phyloP scores from a whole-genome alignment of 140 eudicot genomes.

The Ambrosia hybrid region DNA sequence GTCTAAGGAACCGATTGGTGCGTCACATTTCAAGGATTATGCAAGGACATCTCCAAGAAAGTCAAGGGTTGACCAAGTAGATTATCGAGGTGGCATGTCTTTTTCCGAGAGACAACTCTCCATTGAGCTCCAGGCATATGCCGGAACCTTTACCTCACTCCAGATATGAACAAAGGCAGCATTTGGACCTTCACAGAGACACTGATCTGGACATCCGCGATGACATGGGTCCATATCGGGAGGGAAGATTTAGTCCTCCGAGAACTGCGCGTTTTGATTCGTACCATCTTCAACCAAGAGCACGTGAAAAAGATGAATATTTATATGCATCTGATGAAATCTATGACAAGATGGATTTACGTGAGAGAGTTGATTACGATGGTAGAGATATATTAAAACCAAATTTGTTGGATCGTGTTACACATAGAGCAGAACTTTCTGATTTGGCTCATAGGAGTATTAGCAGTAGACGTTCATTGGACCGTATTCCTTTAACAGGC shows the following conservation, averaged over 20 bases:
- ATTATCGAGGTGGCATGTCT: constrained; percentile 38
- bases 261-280: constrained; percentile 36
- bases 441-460: constrained; percentile 35
- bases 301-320: constrained; percentile 33
- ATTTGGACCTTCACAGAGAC: constrained; percentile 30
- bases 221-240: constrained; percentile 23
- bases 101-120: constrained; percentile 38
- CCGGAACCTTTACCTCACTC: constrained; percentile 23
- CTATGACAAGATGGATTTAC: constrained; percentile 31
- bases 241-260: constrained; percentile 34
- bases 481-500: constrained; percentile 32
- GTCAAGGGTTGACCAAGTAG: constrained; percentile 30
- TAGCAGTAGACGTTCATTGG: constrained; percentile 26
- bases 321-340: constrained; percentile 38
- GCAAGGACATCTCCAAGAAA: constrained; percentile 40
- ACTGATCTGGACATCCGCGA: constrained; percentile 24
- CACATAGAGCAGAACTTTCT: constrained; percentile 30
- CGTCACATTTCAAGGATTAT: constrained; percentile 42
- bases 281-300: constrained; percentile 31
- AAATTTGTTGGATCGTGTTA: constrained; percentile 27
- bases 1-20: constrained; percentile 37
- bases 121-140: constrained; percentile 26
- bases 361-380: constrained; percentile 36
- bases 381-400: constrained; percentile 29
- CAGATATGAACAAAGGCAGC: constrained; percentile 42